Conservation (phyloP, 2,329 filamentous ascomycete genomes). For the Aspergillus costaricaensis region DNA sequence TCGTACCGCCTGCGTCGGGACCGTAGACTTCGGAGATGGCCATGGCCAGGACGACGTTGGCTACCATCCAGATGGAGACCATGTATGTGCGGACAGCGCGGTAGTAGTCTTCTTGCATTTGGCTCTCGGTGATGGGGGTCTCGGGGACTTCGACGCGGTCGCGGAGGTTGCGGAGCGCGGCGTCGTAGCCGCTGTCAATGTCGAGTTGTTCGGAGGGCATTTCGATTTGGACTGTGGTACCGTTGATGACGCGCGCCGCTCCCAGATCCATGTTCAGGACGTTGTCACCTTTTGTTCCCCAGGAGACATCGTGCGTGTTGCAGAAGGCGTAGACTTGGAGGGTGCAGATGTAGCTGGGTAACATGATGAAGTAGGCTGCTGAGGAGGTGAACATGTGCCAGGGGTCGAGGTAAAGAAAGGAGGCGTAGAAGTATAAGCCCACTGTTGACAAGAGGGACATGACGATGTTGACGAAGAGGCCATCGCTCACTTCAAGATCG, state of each 20-base stretch:
- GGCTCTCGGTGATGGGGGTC: slow-evolving; percentile 66
- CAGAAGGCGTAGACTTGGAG: slow-evolving; percentile 98
- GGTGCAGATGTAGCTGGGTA: slow-evolving; percentile 94
- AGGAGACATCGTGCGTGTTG: slow-evolving; percentile 98
- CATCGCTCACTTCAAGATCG: slow-evolving; percentile 66
- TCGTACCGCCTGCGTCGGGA: slow-evolving; percentile 69
- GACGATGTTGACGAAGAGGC: slow-evolving; percentile 92
- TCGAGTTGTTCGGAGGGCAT: slow-evolving; percentile 98
- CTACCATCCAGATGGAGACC: slow-evolving; percentile 91
- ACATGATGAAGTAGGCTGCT: slow-evolving; percentile 85
- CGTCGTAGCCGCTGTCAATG: slow-evolving; percentile 96
- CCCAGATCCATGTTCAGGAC: slow-evolving; percentile 90
- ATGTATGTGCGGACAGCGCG: slow-evolving; percentile 96
- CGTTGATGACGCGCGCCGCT: slow-evolving; percentile 74
- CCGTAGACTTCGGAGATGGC: slow-evolving; percentile 83
- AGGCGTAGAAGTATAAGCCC: slow-evolving; percentile 95
- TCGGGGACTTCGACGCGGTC: slow-evolving; percentile 82
- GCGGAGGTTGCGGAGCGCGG: slow-evolving; percentile 91
- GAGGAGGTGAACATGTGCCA: slow-evolving; percentile 99
- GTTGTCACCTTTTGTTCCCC: slow-evolving; percentile 99
- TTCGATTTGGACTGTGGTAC: slow-evolving; percentile 83
- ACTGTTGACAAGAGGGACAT: slow-evolving; percentile 85
- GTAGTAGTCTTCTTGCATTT: slow-evolving; percentile 98
- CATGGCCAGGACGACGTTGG: slow-evolving; percentile 93
- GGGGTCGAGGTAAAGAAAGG: slow-evolving; percentile 92